These are phyloP conservation scores for Alternaria sp. DNA, from an alignment of 2,329 filamentous ascomycete species.

Conservation along the genomic window DNA sequence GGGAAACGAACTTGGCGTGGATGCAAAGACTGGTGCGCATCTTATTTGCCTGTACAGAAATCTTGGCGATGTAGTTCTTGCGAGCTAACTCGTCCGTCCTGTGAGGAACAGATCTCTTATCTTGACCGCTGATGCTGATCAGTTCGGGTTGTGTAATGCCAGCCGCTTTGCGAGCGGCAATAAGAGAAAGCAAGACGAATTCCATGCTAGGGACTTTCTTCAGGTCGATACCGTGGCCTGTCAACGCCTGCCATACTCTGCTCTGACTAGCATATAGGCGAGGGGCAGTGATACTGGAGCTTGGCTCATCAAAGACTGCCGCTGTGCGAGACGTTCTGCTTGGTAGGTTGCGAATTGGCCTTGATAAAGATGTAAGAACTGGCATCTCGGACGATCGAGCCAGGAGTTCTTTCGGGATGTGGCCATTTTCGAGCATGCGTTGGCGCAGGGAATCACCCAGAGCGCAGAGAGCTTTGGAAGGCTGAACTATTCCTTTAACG, in stretches of 20 bases:
- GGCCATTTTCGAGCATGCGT: constrained; percentile 25
- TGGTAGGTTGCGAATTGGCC: constrained; percentile 26
- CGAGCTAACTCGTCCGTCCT: constrained; percentile 65
- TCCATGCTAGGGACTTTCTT: constrained; percentile 63
- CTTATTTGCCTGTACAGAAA: constrained; percentile 51
- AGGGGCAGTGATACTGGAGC: constrained; percentile 31
- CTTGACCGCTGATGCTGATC: constrained; percentile 64
- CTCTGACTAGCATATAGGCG: constrained; percentile 60
- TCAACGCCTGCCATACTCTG: constrained; percentile 66
- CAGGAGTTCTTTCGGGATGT: background rate
- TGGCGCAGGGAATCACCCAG: constrained; percentile 33
- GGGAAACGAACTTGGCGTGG: constrained; percentile 60
- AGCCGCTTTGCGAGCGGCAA: constrained; percentile 62
- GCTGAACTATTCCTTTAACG: constrained; percentile 6
- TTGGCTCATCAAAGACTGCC: constrained; percentile 41
- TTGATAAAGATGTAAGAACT: background rate
- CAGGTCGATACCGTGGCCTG: constrained; percentile 66
- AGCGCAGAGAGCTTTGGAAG: constrained; percentile 27
- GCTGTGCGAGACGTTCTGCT: constrained; percentile 9
- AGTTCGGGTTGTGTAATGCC: constrained; percentile 68
- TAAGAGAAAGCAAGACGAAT: constrained; percentile 66
- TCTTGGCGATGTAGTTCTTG: constrained; percentile 70
- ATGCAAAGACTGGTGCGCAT: constrained; percentile 65
- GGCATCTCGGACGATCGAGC: background rate
- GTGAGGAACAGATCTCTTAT: constrained; percentile 70